Percentiles rank a stretch among this genome's conserved stretches.
These are phyloP conservation scores for Phlebiopsis flavidoalba DNA, from an alignment of 768 basidiomycete genomes.

Conservation along the genomic window DNA sequence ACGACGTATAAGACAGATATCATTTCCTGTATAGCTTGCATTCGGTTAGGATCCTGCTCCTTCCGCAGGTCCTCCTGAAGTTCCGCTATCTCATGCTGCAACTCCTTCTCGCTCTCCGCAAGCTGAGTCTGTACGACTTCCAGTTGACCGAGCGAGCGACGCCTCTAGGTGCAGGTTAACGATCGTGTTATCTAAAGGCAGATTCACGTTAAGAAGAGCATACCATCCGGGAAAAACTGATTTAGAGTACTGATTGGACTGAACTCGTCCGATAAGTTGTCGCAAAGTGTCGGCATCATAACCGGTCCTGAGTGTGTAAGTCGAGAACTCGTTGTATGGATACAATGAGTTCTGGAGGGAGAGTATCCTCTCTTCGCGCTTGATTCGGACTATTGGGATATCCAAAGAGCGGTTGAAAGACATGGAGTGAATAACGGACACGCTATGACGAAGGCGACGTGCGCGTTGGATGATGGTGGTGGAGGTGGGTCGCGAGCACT, in stretches of 20 bases:
- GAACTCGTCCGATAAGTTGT: conserved; percentile 54
- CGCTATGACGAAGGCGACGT: not conserved
- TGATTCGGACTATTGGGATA: not conserved
- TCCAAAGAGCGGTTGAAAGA: not conserved
- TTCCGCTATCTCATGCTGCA: conserved; percentile 67
- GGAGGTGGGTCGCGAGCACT: conserved; percentile 6
- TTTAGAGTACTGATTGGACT: conserved; percentile 52
- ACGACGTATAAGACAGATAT: conserved; percentile 76
- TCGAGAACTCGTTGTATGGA: conserved; percentile 71
- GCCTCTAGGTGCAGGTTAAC: conserved; percentile 48
- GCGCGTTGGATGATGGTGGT: not conserved
- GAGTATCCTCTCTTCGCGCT: conserved; percentile 33
- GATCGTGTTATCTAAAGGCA: not conserved
- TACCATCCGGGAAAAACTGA: conserved; percentile 77
- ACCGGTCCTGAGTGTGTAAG: conserved; percentile 36
- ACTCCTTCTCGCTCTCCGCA: conserved; percentile 58
- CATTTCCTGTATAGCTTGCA: conserved; percentile 93
- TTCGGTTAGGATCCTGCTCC: conserved; percentile 83
- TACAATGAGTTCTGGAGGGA: conserved; percentile 63
- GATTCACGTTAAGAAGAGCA: conserved; percentile 16
- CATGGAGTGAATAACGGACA: not conserved
- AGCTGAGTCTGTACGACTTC: conserved; percentile 67
- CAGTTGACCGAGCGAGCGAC: conserved; percentile 63
- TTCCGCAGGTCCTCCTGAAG: conserved; percentile 62
- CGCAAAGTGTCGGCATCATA: conserved; percentile 52